Conservation (phyloP, 805 yeast genomes). For the Saccharomycopsis selenospora region DNA sequence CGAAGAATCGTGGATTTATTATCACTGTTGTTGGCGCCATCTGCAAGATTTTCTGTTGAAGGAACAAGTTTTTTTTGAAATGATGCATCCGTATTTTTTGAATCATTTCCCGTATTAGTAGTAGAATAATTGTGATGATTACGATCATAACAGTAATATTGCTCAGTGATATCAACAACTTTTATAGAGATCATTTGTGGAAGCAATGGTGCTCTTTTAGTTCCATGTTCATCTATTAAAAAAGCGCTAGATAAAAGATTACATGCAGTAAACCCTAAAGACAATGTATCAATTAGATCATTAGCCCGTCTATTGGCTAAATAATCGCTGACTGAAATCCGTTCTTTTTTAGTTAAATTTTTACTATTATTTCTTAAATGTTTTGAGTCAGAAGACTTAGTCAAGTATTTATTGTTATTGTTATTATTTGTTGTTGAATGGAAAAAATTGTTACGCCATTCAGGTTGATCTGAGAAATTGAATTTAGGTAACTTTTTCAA, state of each 20-base stretch:
- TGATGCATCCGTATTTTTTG: no score
- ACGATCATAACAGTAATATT: no score
- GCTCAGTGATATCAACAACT: slow-evolving; percentile 44
- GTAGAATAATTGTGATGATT: no score
- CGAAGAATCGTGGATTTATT: no score
- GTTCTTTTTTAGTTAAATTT: slow-evolving; percentile 1
- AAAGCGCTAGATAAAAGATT: slow-evolving; percentile 68
- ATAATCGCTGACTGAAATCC: slow-evolving; percentile 7
- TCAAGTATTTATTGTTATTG: background rate
- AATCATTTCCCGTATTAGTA: no score
- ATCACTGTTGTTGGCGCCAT: no score
- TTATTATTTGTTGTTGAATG: slow-evolving; percentile 8
- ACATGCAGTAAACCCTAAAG: slow-evolving; percentile 67
- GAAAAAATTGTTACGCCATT: slow-evolving; percentile 17
- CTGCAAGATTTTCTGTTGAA: no score
- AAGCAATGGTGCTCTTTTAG: slow-evolving; percentile 74
- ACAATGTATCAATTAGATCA: slow-evolving; percentile 41
- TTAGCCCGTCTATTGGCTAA: slow-evolving; percentile 15
- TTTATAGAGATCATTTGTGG: slow-evolving; percentile 64
- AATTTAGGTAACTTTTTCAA: slow-evolving; percentile 12
- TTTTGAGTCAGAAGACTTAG: background rate
- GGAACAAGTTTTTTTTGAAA: no score
- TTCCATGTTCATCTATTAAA: slow-evolving; percentile 66
- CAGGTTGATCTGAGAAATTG: slow-evolving; percentile 16
- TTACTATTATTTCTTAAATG: background rate